phyloP scores from a whole-genome alignment of 2,329 filamentous ascomycete species.

The Colletotrichum orchidophilum region DNA sequence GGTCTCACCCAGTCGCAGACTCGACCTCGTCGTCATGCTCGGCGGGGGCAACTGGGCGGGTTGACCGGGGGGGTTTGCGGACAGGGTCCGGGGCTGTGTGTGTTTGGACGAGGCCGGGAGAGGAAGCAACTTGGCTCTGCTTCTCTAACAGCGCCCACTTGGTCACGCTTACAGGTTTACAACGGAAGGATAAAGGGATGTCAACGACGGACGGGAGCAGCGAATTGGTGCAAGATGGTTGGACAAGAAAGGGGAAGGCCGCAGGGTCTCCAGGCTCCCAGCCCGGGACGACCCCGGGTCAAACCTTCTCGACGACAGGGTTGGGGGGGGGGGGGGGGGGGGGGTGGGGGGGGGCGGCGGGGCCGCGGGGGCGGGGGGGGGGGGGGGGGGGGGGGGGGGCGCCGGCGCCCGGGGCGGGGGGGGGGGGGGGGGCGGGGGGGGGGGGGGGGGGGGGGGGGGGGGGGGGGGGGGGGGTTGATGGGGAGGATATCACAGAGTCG shows the following conservation, averaged over 20 bases:
- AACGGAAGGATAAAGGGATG: neutral
- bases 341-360: too few species aligned
- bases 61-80: neutral
- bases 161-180: slow-evolving; percentile 3
- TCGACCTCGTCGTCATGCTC: slow-evolving; percentile 29
- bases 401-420: too few species aligned
- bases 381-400: too few species aligned
- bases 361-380: too few species aligned
- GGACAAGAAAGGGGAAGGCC: slow-evolving; percentile 18
- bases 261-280: neutral
- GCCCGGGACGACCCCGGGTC: slow-evolving; percentile 17
- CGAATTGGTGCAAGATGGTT: slow-evolving; percentile 6
- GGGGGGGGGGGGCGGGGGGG: too few species aligned
- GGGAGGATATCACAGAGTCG: too few species aligned
- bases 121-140: neutral
- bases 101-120: slow-evolving; percentile 14
- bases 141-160: neutral
- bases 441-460: too few species aligned
- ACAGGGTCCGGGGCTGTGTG: slow-evolving; percentile 20
- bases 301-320: slow-evolving; percentile 3
- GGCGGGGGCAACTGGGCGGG: slow-evolving; percentile 8
- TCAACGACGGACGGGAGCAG: slow-evolving; percentile 17
- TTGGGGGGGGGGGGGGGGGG: too few species aligned
- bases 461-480: too few species aligned
- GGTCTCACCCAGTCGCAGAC: slow-evolving; percentile 32